Conservation (phyloP, 306 rosid species). For the Sindora glabra region DNA sequence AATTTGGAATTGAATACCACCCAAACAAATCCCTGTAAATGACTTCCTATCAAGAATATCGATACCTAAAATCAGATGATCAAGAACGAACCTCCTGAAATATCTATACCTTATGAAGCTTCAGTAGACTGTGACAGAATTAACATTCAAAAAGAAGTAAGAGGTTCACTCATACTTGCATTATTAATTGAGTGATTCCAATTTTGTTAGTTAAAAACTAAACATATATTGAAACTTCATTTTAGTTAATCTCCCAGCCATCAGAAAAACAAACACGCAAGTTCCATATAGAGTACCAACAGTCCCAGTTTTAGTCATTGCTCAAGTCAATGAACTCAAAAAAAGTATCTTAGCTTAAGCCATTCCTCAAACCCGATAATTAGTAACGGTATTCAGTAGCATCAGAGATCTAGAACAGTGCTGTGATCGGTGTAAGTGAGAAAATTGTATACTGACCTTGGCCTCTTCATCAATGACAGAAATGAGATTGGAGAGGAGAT, state of each 20-base stretch:
- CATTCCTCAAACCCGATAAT: neutral
- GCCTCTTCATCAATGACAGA: slow-evolving; percentile 78
- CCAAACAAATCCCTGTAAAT: neutral
- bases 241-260: neutral
- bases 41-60: slow-evolving; percentile 1
- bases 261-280: neutral
- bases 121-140: neutral
- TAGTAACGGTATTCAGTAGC: neutral
- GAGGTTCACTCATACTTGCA: neutral
- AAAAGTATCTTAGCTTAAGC: neutral
- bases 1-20: neutral
- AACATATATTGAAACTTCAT: neutral
- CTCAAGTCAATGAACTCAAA: neutral
- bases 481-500: slow-evolving; percentile 97
- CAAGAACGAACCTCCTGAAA: neutral
- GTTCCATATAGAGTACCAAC: neutral
- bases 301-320: too few relatives aligned
- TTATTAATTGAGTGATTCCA: neutral
- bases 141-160: neutral
- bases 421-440: neutral
- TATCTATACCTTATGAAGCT: neutral
- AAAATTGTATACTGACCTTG: slow-evolving; percentile 42
- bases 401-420: neutral
- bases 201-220: neutral
- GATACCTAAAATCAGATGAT: neutral